A percentile compares a stretch with the other conserved stretches of the same genome.
phyloP scores from a whole-genome alignment of 768 basidiomycete species.

The Naganishia vaughanmartiniae region DNA sequence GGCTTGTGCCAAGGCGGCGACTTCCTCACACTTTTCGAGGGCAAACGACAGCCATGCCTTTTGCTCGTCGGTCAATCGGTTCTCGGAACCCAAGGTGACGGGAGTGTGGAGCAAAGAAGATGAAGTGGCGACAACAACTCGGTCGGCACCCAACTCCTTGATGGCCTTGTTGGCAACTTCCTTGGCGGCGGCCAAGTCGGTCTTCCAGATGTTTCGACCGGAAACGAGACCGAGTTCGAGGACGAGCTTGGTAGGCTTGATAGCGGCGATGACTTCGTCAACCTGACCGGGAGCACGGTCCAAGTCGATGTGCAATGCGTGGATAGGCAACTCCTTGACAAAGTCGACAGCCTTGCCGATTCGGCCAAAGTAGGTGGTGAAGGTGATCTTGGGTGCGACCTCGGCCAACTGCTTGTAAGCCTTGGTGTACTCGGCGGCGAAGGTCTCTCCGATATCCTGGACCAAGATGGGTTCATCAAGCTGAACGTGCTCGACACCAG shows the following conservation, averaged over 20 bases:
- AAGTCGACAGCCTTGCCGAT: slow-evolving; percentile 86
- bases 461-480: slow-evolving; percentile 96
- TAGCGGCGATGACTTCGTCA: slow-evolving; percentile 70
- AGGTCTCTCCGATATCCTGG: slow-evolving; percentile 72
- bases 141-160: slow-evolving; percentile 70
- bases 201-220: slow-evolving; percentile 99
- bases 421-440: slow-evolving; percentile 73
- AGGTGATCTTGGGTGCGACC: slow-evolving; percentile 83
- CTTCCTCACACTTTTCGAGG: slow-evolving; percentile 88
- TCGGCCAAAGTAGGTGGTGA: slow-evolving; percentile 95
- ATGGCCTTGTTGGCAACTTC: slow-evolving; percentile 80
- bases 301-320: slow-evolving; percentile 93
- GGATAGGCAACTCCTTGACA: slow-evolving; percentile 85
- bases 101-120: slow-evolving; percentile 98
- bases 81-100: slow-evolving; percentile 89
- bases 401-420: slow-evolving; percentile 78
- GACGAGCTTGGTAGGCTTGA: slow-evolving; percentile 75
- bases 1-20: slow-evolving; percentile 77
- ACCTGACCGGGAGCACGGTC: slow-evolving; percentile 90
- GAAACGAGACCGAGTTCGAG: slow-evolving; percentile 95
- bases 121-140: slow-evolving; percentile 90
- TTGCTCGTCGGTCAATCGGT: slow-evolving; percentile 79
- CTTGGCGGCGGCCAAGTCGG: slow-evolving; percentile 79
- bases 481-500: slow-evolving; percentile 92
- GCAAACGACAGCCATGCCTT: slow-evolving; percentile 99